Evolutionary conservation across 306 rosid genomes (phyloP), one percentile per base, ranked within the genome.

Genomic region (Vigna hirtella): DNA sequence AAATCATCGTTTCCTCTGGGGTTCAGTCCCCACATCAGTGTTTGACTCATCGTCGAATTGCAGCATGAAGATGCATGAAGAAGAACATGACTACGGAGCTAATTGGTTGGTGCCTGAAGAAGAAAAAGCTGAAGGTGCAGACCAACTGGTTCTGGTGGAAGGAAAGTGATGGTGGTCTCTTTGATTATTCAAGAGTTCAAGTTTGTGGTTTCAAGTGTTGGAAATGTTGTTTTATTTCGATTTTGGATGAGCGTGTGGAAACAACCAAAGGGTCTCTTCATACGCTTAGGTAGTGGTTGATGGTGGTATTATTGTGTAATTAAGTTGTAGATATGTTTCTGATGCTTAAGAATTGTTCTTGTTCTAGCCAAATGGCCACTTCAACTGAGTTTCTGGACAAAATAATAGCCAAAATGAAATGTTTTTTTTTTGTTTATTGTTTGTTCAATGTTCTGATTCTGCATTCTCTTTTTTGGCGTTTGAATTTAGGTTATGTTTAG

Each of bases 21-120:
- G 89, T 93, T 76, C 87, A 82, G 42, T 91, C 97, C 34, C 89
- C 96, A 7, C 68, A 78, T 43, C 89, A 90, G 55, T 74, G 79
- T 64, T 76, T 85, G 66, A 76, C 80, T 55, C 78, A 85, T 28
- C 88, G 86, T 66, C 80, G 85, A 75, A 90, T 85, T 53, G 72
- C 88, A 10, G 77, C 91, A 13, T 72, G 50, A 74, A 65, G 34
- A 53, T 12, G 40, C 18, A 18, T 12, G 50, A 12, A 45, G 5
- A 45, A 9, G 13, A 42, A 9, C 47, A 42, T 4, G 38, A 34
- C 47, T 42, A 9, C 1, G 34, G 70, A 73, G 15, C 9, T 7
- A 24, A 24, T 4, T 24, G 15, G 32, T 52, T 17, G 4, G 57
- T 52, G 12, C 57, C 57, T 52, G 57, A 52, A 52, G 57, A 53